These are phyloP conservation scores for Stephania japonica DNA, from an alignment of 164 flowering plant species.

Conservation along the genomic window DNA sequence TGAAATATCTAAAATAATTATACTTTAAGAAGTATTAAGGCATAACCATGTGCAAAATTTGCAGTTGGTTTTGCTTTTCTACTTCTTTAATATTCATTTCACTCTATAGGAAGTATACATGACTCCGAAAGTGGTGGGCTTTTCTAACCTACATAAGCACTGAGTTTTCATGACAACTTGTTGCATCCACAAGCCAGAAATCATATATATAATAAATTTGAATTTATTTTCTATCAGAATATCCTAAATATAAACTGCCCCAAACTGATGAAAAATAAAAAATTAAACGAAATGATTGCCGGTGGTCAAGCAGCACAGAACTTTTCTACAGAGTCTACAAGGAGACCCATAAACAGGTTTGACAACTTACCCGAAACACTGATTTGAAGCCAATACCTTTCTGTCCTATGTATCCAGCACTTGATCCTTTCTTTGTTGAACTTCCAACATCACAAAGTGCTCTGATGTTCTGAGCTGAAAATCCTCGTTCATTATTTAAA, in stretches of 20 bases:
- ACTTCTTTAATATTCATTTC: too few species aligned
- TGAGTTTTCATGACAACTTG: neutral
- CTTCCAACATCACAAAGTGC: constrained; percentile 98
- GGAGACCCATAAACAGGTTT: neutral
- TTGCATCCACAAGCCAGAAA: neutral
- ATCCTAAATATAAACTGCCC: neutral
- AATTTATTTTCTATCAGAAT: neutral
- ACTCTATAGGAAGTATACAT: too few species aligned
- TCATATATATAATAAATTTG: neutral
- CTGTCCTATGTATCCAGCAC: constrained; percentile 86
- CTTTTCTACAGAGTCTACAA: too few species aligned
- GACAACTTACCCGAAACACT: constrained; percentile 46
- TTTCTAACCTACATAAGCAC: neutral
- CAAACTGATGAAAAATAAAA: neutral
- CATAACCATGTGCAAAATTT: too few species aligned
- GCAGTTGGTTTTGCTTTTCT: too few species aligned
- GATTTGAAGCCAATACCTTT: constrained; percentile 99
- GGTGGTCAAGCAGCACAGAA: neutral
- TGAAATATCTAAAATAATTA: too few species aligned
- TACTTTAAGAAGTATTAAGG: too few species aligned
- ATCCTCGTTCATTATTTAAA: constrained; percentile 83
- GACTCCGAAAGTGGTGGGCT: neutral
- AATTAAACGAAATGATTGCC: neutral
- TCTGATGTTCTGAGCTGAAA: constrained; percentile 71
- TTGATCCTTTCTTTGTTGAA: constrained; percentile 78